A percentile compares a stretch with the other conserved stretches of the same genome.
phyloP scores from a whole-genome alignment of 2,329 filamentous ascomycete genomes.

The Plectosphaerella plurivora region DNA sequence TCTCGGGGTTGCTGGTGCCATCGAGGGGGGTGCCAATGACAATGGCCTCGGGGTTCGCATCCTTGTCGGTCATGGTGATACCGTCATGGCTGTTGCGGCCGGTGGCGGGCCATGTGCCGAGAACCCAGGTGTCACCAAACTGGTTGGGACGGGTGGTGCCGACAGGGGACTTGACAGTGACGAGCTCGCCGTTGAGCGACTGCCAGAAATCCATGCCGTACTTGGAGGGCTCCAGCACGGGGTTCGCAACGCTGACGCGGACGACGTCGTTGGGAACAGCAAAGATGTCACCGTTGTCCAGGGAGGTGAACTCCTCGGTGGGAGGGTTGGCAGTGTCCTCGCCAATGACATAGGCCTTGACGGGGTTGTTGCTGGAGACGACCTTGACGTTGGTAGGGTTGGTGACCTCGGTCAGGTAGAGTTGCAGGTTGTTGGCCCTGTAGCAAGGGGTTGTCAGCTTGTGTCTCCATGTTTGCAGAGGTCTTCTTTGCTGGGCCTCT shows the following conservation, averaged over 20 bases:
- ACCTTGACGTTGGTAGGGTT: conserved; percentile 49
- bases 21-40: conserved; percentile 62
- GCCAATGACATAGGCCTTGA: conserved; percentile 58
- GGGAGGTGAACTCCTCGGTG: conserved; percentile 52
- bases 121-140: conserved; percentile 66
- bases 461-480: conserved; percentile 51
- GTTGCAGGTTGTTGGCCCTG: conserved; percentile 51
- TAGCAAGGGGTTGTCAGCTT: conserved; percentile 47
- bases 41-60: conserved; percentile 68
- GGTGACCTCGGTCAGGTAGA: conserved; percentile 61
- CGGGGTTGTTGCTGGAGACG: conserved; percentile 47
- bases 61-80: conserved; percentile 56
- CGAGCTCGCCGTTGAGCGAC: conserved; percentile 61
- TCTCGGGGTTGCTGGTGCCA: conserved; percentile 55
- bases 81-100: conserved; percentile 60
- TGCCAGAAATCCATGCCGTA: conserved; percentile 75
- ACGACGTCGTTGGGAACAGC: conserved; percentile 58
- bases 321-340: conserved; percentile 53
- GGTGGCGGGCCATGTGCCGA: conserved; percentile 59
- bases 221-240: conserved; percentile 51
- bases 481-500: conserved; percentile 55
- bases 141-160: conserved; percentile 57
- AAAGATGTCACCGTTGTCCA: conserved; percentile 64
- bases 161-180: conserved; percentile 54
- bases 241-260: conserved; percentile 55